Evolutionary conservation across 2,329 filamentous ascomycete species (phyloP), one percentile per base, ranked within the genome.

Genomic region (Trichoderma harzianum): DNA sequence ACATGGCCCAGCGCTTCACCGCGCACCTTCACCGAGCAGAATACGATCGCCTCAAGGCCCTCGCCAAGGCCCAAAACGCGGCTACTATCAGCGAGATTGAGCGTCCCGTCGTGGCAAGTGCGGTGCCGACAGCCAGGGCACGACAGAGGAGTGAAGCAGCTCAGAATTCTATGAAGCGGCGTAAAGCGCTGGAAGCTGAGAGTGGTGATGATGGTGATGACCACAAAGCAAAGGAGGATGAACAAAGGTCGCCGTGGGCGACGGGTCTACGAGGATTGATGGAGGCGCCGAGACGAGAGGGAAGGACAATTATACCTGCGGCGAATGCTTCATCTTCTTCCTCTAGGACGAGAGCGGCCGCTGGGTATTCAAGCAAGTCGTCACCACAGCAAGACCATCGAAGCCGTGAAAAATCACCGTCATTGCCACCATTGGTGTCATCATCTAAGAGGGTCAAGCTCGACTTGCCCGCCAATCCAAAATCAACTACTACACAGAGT

Each of bases 21-120:
- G 86, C 87, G 6, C 92, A 94, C 79, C 86, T 95, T 2, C 92
- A 95, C 78, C 88, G 90, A n/a, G 91, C 90, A 18, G 92, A 94
- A 79, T 95, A 95, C 78, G 85, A 89, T 72, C 87, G 90, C 5
- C 86, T 93, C 58, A 92, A 91, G 79, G 82, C 83, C 39, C 82
- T 84, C 43, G 88, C 89, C 4, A 87, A 84, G 74, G 78, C 83
- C 11, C 85, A 86, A 64, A 90, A 90, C 74, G 86, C 86, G 1
- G 84, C 84, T 24, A 80, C 83, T 11, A 87, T 89, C 72, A 80
- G 78, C 24, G 80, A 83, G 71, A 86, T 89, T 63, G 84, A 86
- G 51, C 82, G 87, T 8, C 87, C 87, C 2, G 84, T 88, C 11
- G 82, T 86, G 0, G 83, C 69, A 16, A 53, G 39, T 21, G 21